Conservation (phyloP, 2,329 filamentous ascomycete genomes). For the Beauveria sp. region DNA sequence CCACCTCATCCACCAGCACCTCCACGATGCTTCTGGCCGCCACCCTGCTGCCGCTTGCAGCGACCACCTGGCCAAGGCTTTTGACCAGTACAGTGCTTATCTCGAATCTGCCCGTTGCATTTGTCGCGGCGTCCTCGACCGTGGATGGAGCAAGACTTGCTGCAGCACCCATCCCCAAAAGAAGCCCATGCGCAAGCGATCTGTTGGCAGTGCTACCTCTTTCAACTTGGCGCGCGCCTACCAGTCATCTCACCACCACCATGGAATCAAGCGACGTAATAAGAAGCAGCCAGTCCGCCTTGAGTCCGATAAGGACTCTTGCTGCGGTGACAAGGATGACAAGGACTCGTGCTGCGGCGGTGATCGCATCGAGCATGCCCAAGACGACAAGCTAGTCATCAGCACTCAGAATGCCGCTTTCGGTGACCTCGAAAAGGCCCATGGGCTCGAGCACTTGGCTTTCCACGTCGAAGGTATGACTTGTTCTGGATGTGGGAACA, state of each 20-base stretch:
- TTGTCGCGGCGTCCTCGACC: conserved; percentile 26
- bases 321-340: conserved; percentile 1
- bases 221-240: not conserved
- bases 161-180: conserved; percentile 17
- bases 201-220: not conserved
- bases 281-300: conserved; percentile 8
- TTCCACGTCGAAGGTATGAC: conserved; percentile 29
- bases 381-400: not conserved
- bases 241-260: conserved; percentile 16
- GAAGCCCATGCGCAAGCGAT: not conserved
- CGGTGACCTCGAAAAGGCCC: conserved; percentile 21
- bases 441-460: conserved; percentile 20
- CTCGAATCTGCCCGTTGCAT: conserved; percentile 31
- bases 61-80: conserved; percentile 25
- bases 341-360: conserved; percentile 14
- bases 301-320: conserved; percentile 9
- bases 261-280: conserved; percentile 17
- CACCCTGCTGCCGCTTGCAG: conserved; percentile 22
- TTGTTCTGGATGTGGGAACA: conserved; percentile 29
- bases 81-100: conserved; percentile 27
- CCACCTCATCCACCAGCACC: conserved; percentile 15
- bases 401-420: not conserved
- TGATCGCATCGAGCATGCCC: conserved; percentile 9
- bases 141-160: conserved; percentile 21
- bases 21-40: conserved; percentile 21